Percentiles rank a stretch among this genome's conserved stretches.
Evolutionary conservation across 2,329 filamentous ascomycete species (phyloP).

Genomic region (Plenodomus tracheiphilus): DNA sequence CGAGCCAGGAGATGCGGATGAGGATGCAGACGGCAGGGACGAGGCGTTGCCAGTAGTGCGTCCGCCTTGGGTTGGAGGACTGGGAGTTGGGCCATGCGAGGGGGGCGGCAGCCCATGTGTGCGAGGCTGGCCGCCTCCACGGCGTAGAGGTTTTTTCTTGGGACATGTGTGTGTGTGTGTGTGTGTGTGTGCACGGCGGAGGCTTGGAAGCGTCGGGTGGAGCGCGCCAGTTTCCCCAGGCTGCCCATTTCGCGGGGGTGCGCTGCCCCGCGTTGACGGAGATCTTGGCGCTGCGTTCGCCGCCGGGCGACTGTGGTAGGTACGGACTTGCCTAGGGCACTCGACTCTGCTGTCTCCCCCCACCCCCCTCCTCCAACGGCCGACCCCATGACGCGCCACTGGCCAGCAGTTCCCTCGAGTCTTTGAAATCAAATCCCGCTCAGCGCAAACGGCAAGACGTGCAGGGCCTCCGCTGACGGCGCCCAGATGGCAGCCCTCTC

Average conservation of each 20-base stretch:
- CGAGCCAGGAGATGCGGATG: conserved; percentile 21
- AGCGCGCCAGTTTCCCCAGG: too few relatives aligned
- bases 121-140: too few relatives aligned
- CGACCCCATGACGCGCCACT: background rate
- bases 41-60: conserved; percentile 35
- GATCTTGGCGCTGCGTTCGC: conserved; percentile 12
- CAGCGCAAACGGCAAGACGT: conserved; percentile 3
- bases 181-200: too few relatives aligned
- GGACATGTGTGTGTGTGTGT: too few relatives aligned
- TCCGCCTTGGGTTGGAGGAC: too few relatives aligned
- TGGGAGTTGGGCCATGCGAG: too few relatives aligned
- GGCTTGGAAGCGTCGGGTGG: too few relatives aligned
- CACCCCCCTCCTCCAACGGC: too few relatives aligned
- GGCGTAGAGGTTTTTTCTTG: too few relatives aligned
- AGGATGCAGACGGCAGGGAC: conserved; percentile 22
- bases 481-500: conserved; percentile 18
- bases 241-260: too few relatives aligned
- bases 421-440: conserved; percentile 11
- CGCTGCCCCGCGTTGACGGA: conserved; percentile 11
- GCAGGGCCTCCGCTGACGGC: conserved; percentile 14
- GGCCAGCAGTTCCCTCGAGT: background rate
- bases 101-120: too few relatives aligned
- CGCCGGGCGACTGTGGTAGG: conserved; percentile 2
- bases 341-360: conserved; percentile 6
- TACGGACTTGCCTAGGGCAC: conserved; percentile 3